Percentiles rank a stretch among this genome's conserved stretches.
Evolutionary conservation across 2,329 filamentous ascomycete species (phyloP).

Genomic region (Neonectria hederae): DNA sequence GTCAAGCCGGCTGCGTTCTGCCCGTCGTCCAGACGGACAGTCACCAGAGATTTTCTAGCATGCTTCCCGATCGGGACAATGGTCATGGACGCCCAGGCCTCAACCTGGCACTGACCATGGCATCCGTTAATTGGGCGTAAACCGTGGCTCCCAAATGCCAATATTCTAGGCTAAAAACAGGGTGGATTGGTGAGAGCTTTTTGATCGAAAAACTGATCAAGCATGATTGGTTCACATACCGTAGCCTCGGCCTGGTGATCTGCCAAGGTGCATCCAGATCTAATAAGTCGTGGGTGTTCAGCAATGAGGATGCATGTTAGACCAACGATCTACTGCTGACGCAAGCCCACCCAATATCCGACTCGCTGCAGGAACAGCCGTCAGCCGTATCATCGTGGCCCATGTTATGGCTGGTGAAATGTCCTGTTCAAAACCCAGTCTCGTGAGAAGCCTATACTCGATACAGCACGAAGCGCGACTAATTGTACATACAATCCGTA

Average conservation of each 20-base stretch:
- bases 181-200: background rate
- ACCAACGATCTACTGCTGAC: background rate
- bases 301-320: slow-evolving; percentile 1
- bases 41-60: slow-evolving; percentile 1
- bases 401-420: too few relatives aligned
- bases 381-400: background rate
- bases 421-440: background rate
- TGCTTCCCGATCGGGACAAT: slow-evolving; percentile 20
- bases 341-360: background rate
- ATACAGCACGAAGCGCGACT: background rate
- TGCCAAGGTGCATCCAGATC: slow-evolving; percentile 14
- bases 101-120: slow-evolving; percentile 10
- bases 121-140: slow-evolving; percentile 18
- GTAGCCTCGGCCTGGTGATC: slow-evolving; percentile 19
- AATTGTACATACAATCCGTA: background rate
- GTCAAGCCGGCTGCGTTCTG: slow-evolving; percentile 2
- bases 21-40: slow-evolving; percentile 17
- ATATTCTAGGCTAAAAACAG: background rate
- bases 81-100: slow-evolving; percentile 8
- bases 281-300: slow-evolving; percentile 11
- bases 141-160: background rate
- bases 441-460: background rate
- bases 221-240: slow-evolving; percentile 10
- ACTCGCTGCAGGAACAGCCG: background rate
- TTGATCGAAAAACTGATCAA: background rate